Evolutionary conservation across 1,284 basidiomycete genomes (phyloP).

Genomic region (Volvariella surrecta): DNA sequence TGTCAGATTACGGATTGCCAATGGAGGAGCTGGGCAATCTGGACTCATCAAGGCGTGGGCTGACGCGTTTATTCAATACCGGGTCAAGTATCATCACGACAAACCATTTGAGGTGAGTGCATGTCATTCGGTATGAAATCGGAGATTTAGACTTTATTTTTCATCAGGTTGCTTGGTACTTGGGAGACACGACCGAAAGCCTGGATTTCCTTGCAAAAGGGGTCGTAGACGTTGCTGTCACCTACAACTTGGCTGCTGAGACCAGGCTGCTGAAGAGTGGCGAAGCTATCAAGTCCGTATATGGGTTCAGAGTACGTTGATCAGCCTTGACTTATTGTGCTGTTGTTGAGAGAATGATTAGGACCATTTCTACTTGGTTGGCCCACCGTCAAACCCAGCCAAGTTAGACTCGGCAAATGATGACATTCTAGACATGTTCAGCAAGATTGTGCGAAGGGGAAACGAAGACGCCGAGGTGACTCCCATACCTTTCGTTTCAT

Average conservation of each 20-base stretch:
- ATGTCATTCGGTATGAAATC: background rate
- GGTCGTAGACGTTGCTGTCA: conserved; percentile 36
- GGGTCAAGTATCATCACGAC: conserved; percentile 16
- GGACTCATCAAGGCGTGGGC: conserved; percentile 37
- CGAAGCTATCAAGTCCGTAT: conserved; percentile 21
- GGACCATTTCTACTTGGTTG: conserved; percentile 36
- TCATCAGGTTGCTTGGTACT: conserved; percentile 37
- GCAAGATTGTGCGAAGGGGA: conserved; percentile 31
- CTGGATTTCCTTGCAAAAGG: conserved; percentile 28
- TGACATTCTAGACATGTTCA: conserved; percentile 29
- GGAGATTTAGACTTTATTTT: conserved; percentile 1
- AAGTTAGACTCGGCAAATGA: conserved; percentile 19
- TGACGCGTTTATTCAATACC: conserved; percentile 32
- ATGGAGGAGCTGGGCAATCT: conserved; percentile 41
- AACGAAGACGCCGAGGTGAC: conserved; percentile 25
- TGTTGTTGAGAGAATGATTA: conserved; percentile 8
- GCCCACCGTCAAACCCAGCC: conserved; percentile 27
- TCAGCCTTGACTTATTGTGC: background rate
- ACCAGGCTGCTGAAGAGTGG: conserved; percentile 19
- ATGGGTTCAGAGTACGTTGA: conserved; percentile 30
- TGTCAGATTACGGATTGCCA: conserved; percentile 32
- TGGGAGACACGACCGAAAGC: conserved; percentile 41
- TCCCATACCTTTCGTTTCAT: background rate
- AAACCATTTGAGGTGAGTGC: conserved; percentile 27
- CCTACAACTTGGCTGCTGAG: conserved; percentile 42